These are phyloP conservation scores for Pichia membranifaciens DNA, from an alignment of 805 yeast species.

Conservation along the genomic window DNA sequence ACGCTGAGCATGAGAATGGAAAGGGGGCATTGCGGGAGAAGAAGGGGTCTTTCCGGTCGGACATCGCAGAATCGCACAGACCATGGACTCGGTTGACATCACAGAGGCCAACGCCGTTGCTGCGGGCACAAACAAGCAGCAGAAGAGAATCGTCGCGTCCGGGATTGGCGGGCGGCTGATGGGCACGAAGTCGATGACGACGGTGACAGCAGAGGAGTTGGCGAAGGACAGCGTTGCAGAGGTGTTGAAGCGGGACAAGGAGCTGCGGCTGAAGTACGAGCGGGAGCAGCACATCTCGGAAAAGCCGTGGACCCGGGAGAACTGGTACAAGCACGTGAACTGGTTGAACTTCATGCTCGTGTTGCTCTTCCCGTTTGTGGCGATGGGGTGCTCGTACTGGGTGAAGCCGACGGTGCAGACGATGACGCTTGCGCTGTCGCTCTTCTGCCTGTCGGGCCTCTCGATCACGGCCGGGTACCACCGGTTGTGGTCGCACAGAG, in stretches of 20 bases:
- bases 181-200: constrained; percentile 74
- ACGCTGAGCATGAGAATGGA: no score
- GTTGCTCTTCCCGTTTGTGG: constrained; percentile 51
- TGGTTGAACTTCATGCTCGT: constrained; percentile 72
- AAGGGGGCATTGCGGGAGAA: no score
- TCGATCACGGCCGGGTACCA: constrained; percentile 86
- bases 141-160: constrained; percentile 70
- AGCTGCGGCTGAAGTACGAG: constrained; percentile 36
- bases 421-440: constrained; percentile 38
- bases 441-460: constrained; percentile 58
- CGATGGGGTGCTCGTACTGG: constrained; percentile 39
- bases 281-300: constrained; percentile 60
- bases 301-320: constrained; percentile 66
- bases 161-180: constrained; percentile 68
- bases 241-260: constrained; percentile 40
- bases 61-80: not conserved
- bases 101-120: constrained; percentile 72
- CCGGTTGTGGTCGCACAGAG: constrained; percentile 71
- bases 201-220: constrained; percentile 59
- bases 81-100: constrained; percentile 46
- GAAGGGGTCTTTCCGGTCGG: no score
- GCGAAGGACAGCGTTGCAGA: constrained; percentile 47
- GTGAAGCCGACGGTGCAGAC: constrained; percentile 49
- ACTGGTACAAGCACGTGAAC: constrained; percentile 72
- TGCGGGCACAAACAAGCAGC: constrained; percentile 70